Conservation (phyloP, 345 rosid species). For the Murraya koenigii region DNA sequence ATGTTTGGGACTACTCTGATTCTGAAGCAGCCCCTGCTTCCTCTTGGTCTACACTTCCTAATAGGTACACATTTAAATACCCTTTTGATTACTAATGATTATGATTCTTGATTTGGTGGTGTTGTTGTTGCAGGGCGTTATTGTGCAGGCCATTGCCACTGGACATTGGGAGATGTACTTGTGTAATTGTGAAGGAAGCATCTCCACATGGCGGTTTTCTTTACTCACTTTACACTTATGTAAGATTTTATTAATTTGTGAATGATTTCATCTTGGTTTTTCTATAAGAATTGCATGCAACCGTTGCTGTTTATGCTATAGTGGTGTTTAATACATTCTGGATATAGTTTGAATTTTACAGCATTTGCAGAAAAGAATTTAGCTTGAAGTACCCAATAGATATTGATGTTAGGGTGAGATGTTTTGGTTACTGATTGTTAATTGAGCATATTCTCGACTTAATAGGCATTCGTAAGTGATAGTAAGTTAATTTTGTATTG, state of each 20-base stretch:
- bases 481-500: not conserved
- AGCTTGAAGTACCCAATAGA: too few relatives aligned
- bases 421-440: not conserved
- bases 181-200: slow-evolving; percentile 74
- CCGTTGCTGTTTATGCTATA: not conserved
- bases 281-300: not conserved
- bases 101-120: not conserved
- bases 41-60: slow-evolving; percentile 90
- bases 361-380: too few relatives aligned
- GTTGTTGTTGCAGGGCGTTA: slow-evolving; percentile 53
- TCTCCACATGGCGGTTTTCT: slow-evolving; percentile 52
- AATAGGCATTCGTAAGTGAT: not conserved
- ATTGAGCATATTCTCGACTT: not conserved
- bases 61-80: slow-evolving; percentile 38
- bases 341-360: not conserved
- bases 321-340: not conserved
- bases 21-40: slow-evolving; percentile 96
- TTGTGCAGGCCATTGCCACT: slow-evolving; percentile 79
- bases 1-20: slow-evolving; percentile 91
- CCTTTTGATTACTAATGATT: not conserved
- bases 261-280: not conserved
- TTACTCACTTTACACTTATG: slow-evolving; percentile 81
- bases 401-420: too few relatives aligned
- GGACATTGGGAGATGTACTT: slow-evolving; percentile 89
- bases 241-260: slow-evolving; percentile 25